phyloP scores from a whole-genome alignment of 805 yeast species.

The Starmerella bombicola region DNA sequence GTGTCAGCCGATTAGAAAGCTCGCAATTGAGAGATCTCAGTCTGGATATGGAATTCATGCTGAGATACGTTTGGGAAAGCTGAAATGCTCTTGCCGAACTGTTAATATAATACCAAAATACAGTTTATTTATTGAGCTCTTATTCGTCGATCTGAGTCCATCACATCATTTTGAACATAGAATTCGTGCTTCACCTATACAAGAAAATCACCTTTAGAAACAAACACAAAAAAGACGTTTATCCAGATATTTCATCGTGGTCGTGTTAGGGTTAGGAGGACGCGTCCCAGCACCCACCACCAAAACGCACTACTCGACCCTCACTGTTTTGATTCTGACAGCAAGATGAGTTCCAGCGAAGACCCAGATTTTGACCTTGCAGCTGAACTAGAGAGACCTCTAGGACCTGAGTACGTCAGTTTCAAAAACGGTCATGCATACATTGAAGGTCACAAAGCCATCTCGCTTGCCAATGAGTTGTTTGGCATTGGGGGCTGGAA shows the following conservation, averaged over 20 bases:
- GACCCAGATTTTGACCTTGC: slow-evolving; percentile 12
- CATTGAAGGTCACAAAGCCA: slow-evolving; percentile 63
- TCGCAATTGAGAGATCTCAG: slow-evolving; percentile 52
- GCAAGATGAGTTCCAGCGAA: not conserved
- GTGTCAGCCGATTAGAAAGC: slow-evolving; percentile 46
- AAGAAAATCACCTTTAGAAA: no score
- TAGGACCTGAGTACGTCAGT: slow-evolving; percentile 33
- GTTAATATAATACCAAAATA: no score
- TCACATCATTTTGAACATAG: no score
- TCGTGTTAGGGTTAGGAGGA: no score
- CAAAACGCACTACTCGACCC: no score
- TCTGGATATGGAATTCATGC: slow-evolving; percentile 58
- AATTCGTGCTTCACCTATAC: no score
- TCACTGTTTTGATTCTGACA: no score
- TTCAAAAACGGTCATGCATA: slow-evolving; percentile 39
- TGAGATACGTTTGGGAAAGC: slow-evolving; percentile 34
- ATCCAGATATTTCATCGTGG: no score
- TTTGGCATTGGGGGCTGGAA: slow-evolving; percentile 75
- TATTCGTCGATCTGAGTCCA: no score
- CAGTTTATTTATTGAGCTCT: no score
- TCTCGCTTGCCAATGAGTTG: slow-evolving; percentile 58
- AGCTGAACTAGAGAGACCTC: slow-evolving; percentile 18
- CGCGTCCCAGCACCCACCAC: no score
- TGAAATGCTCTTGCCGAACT: not conserved
- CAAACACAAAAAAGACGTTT: no score